These are phyloP conservation scores for Sinapis alba DNA, from an alignment of 441 rosid species.

Conservation along the genomic window DNA sequence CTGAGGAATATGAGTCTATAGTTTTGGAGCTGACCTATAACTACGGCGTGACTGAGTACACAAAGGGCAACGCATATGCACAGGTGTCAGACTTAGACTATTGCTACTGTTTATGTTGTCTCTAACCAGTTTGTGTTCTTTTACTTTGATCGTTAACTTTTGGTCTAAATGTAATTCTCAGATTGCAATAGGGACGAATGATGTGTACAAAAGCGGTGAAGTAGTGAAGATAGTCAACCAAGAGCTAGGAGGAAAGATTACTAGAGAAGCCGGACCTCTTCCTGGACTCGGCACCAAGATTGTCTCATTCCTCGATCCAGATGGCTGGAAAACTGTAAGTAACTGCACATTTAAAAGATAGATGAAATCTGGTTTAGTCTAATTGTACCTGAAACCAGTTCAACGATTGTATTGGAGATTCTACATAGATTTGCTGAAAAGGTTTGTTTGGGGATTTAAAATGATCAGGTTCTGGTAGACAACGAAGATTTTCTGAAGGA, in stretches of 20 bases:
- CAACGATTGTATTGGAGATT: neutral
- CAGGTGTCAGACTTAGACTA: slow-evolving; percentile 51
- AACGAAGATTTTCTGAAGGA: slow-evolving; percentile 91
- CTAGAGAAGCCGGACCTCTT: slow-evolving; percentile 84
- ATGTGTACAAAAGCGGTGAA: slow-evolving; percentile 95
- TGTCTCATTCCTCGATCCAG: slow-evolving; percentile 85
- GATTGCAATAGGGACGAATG: slow-evolving; percentile 89
- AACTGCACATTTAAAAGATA: neutral
- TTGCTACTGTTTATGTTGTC: slow-evolving; percentile 4
- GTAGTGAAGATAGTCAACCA: slow-evolving; percentile 66
- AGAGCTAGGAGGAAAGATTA: slow-evolving; percentile 94
- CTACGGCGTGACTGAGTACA: slow-evolving; percentile 87
- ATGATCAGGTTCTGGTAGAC: slow-evolving; percentile 83
- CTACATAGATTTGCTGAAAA: neutral
- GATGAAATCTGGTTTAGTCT: neutral
- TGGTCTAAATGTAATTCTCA: slow-evolving; percentile 34
- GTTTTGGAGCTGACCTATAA: slow-evolving; percentile 89
- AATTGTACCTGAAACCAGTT: neutral
- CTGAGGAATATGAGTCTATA: slow-evolving; percentile 79
- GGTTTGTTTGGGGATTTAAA: slow-evolving; percentile 9
- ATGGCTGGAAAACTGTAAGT: slow-evolving; percentile 98
- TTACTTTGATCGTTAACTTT: neutral
- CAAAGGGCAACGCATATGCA: slow-evolving; percentile 95
- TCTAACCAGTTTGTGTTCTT: neutral
- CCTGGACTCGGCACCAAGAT: slow-evolving; percentile 93